Evolutionary conservation across 148 eudicot genomes (phyloP).

Genomic region (Nyssa sinensis): DNA sequence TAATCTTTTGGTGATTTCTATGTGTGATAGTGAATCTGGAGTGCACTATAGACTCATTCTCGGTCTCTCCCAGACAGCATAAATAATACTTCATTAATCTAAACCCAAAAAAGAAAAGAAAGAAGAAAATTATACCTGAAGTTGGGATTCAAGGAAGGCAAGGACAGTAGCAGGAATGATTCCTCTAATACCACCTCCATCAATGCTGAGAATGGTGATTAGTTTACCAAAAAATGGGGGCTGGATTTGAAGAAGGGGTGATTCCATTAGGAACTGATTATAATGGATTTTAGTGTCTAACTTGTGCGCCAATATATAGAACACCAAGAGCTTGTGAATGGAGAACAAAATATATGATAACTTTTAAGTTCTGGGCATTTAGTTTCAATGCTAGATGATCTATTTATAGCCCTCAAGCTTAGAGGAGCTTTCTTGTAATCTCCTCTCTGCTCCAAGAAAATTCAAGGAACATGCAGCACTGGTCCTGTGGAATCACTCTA

Average conservation of each 20-base stretch:
- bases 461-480: too few species aligned
- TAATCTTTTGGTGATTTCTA: too few species aligned
- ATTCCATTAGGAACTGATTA: neutral
- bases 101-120: neutral
- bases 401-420: constrained; percentile 2
- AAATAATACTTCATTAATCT: too few species aligned
- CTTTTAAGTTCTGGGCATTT: neutral
- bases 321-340: too few species aligned
- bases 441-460: too few species aligned
- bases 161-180: constrained; percentile 50
- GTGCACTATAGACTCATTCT: too few species aligned
- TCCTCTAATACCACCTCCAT: constrained; percentile 55
- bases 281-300: too few species aligned
- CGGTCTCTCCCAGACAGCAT: too few species aligned
- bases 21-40: too few species aligned
- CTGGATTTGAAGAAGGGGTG: neutral
- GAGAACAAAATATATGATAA: neutral
- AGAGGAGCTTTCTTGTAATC: neutral
- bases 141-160: constrained; percentile 38
- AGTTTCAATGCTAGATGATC: neutral
- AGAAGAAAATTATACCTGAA: constrained; percentile 33
- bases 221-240: constrained; percentile 12
- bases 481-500: too few species aligned
- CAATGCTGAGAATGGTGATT: constrained; percentile 23
- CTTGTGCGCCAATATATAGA: too few species aligned